Evolutionary conservation across 2,329 filamentous ascomycete species (phyloP).

Genomic region (Scedosporium aurantiacum): DNA sequence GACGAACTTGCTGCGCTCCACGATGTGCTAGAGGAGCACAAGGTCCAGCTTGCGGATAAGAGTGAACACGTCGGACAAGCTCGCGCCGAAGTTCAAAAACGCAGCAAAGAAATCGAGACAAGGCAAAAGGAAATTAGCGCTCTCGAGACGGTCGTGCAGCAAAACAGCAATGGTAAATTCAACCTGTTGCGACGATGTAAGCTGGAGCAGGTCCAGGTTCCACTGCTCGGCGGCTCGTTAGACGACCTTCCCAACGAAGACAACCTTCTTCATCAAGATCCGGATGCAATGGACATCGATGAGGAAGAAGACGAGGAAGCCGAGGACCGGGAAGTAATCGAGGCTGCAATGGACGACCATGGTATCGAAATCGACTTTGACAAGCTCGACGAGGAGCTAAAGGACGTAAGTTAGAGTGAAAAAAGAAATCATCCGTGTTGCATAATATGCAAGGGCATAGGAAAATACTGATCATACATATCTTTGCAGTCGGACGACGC

Average conservation of each 20-base stretch:
- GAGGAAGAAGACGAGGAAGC: conserved; percentile 31
- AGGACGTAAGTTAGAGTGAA: conserved; percentile 41
- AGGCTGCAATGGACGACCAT: conserved; percentile 69
- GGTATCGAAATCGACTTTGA: conserved; percentile 86
- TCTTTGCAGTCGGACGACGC: conserved; percentile 50
- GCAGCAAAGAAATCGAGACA: conserved; percentile 70
- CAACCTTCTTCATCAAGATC: conserved; percentile 61
- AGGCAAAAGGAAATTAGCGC: conserved; percentile 61
- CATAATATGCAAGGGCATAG: neutral
- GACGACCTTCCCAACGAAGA: conserved; percentile 84
- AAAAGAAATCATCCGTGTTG: too few species aligned
- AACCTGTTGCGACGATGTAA: conserved; percentile 78
- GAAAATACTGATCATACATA: neutral
- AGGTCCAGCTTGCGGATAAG: conserved; percentile 55
- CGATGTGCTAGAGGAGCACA: conserved; percentile 59
- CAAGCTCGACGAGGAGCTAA: conserved; percentile 69
- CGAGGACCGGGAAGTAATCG: conserved; percentile 48
- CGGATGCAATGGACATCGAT: conserved; percentile 89
- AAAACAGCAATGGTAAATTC: conserved; percentile 74
- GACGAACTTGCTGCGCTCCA: conserved; percentile 68
- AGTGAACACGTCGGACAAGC: conserved; percentile 68
- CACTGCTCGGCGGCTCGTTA: conserved; percentile 64
- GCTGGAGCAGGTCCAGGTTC: conserved; percentile 83
- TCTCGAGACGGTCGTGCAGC: conserved; percentile 78
- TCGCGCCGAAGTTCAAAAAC: conserved; percentile 69